phyloP scores from a whole-genome alignment of 495 filamentous ascomycete species.

The Penicillium argentinense region DNA sequence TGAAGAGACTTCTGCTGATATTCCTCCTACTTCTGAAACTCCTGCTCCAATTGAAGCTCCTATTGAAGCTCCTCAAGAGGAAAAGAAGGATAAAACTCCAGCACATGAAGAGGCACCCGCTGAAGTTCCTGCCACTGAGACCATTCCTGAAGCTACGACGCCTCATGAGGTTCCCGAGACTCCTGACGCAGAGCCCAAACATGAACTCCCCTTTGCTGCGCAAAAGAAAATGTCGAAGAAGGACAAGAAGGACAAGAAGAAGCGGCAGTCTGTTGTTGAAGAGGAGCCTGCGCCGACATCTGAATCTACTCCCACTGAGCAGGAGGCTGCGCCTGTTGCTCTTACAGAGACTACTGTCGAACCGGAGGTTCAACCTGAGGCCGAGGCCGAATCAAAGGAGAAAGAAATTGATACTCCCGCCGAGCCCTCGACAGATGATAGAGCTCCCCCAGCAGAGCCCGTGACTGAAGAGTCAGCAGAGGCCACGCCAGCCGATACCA shows the following conservation, averaged over 20 bases:
- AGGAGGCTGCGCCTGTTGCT: not conserved
- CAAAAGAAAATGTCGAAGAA: conserved; percentile 37
- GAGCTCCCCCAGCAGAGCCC: not conserved
- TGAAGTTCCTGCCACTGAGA: not conserved
- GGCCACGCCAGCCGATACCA: not conserved
- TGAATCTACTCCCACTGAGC: not conserved
- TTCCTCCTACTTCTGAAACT: too few species aligned
- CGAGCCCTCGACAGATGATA: not conserved
- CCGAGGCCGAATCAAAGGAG: not conserved
- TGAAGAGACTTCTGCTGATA: not conserved
- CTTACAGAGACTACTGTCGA: not conserved
- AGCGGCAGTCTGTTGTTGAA: conserved; percentile 22
- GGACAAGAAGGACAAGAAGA: conserved; percentile 33
- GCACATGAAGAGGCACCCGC: not conserved
- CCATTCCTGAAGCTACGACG: not conserved
- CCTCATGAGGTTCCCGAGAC: conserved; percentile 4
- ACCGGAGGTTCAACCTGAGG: too few species aligned
- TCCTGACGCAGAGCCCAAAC: conserved; percentile 10
- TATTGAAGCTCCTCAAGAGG: too few species aligned
- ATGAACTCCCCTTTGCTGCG: conserved; percentile 24
- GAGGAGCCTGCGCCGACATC: conserved; percentile 2
- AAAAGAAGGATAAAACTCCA: not conserved
- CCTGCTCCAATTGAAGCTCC: not conserved
- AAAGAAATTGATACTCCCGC: not conserved
- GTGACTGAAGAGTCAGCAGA: not conserved